These are phyloP conservation scores for Sisymbrium irio DNA, from an alignment of 345 rosid species.

Conservation along the genomic window DNA sequence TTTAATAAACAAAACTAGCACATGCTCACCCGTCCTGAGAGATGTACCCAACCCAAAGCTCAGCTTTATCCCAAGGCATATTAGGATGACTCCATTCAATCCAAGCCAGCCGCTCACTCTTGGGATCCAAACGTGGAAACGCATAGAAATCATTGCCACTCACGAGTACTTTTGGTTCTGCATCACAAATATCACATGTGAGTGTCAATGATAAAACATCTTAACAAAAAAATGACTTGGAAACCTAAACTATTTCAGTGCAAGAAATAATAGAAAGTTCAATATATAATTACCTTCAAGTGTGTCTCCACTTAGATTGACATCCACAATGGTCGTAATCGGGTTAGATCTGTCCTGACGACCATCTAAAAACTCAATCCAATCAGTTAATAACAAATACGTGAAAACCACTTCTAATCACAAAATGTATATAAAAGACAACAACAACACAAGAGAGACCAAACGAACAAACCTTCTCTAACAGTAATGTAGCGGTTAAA, in stretches of 20 bases:
- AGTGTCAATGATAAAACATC: not conserved
- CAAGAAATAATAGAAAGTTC: no score
- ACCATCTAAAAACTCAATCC: slow-evolving; percentile 49
- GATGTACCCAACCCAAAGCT: slow-evolving; percentile 91
- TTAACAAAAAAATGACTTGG: not conserved
- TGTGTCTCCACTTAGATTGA: slow-evolving; percentile 44
- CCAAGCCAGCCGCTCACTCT: slow-evolving; percentile 79
- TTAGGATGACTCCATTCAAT: slow-evolving; percentile 89
- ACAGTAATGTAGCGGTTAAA: slow-evolving; percentile 67
- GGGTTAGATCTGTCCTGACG: slow-evolving; percentile 56
- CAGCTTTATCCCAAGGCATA: slow-evolving; percentile 96
- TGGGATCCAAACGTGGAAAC: slow-evolving; percentile 80
- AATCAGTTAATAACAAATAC: not conserved
- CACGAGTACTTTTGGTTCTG: slow-evolving; percentile 72
- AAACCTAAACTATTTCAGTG: not conserved
- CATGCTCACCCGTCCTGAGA: slow-evolving; percentile 66
- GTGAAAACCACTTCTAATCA: not conserved
- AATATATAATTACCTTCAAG: slow-evolving; percentile 46
- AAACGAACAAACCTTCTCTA: slow-evolving; percentile 61
- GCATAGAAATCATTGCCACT: slow-evolving; percentile 93
- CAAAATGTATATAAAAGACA: not conserved
- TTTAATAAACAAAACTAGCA: not conserved
- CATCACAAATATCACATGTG: not conserved
- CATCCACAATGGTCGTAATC: slow-evolving; percentile 53
- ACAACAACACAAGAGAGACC: not conserved